Evolutionary conservation across 306 rosid species (phyloP), one percentile per base, ranked within the genome.

Genomic region (Vigna nakashimae): DNA sequence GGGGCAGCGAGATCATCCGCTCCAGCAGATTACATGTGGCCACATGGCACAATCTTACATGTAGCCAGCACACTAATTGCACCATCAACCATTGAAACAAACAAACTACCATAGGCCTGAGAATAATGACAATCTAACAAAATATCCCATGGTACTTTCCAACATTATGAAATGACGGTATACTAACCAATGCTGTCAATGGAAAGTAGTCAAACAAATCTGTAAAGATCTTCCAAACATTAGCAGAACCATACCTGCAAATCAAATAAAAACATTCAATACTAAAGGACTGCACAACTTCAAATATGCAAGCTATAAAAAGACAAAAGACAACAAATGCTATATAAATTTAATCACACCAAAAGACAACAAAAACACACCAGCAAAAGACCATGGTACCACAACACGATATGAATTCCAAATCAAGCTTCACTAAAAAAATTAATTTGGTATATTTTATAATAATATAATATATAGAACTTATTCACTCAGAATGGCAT

Each of bases 151-250:
- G 43, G 57, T 78, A 22, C 43, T 76, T 34, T 62, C 57, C 34
- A 71, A 63, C 53, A 51, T 52, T 34, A 71, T 55, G 26, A 18
- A 36, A 24, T 56, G 45, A 1, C 6, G 45, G 62, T 46, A 38
- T 10, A 92, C 99, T 89, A 85, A 95, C 98, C 97, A 95, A 69
- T 36, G 99, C 98, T 73, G 99, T 92, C 84, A 92, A 87, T 0
- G 99, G 99, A 73, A 95, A 95, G 87, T 92, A 95, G 88, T 95
- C 99, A 80, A 95, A 95, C 82, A 95, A 84, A 82, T 95, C 97
- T 3, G 99, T 95, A 77, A 95, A 93, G 79, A 68, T 89, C 92
- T 93, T 93, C 98, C 97, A 93, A 74, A 93, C 98, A 88, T 87
- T 95, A 75, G 99, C 99, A 79, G 87, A 92, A 65, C 99, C 99